Conservation (phyloP, 345 rosid genomes). For the Rhizophora apiculata region DNA sequence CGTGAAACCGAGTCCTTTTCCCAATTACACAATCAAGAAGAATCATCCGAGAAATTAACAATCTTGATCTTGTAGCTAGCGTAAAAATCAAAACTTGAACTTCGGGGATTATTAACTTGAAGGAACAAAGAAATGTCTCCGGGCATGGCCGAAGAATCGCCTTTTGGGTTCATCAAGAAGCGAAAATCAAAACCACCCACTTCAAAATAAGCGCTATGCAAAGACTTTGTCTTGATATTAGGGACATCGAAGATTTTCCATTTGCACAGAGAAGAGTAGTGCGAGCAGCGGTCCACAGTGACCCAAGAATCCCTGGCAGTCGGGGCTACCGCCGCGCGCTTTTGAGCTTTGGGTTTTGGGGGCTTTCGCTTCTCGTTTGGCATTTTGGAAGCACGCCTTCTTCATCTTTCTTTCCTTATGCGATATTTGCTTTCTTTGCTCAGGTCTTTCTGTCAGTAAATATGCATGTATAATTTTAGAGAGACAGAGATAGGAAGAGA, state of each 20-base stretch:
- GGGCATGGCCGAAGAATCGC: slow-evolving; percentile 11
- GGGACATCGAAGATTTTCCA: slow-evolving; percentile 13
- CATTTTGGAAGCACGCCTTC: too few species aligned
- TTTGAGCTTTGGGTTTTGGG: too few species aligned
- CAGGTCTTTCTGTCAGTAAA: too few species aligned
- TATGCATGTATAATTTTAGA: too few species aligned
- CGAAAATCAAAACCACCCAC: slow-evolving; percentile 21
- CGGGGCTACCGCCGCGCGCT: too few species aligned
- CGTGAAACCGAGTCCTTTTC: too few species aligned
- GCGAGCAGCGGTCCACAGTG: slow-evolving; percentile 7
- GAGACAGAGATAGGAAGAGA: too few species aligned
- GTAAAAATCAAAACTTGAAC: slow-evolving; percentile 3
- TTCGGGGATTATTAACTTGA: slow-evolving; percentile 5
- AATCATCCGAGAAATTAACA: slow-evolving; percentile 6
- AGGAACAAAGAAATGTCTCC: slow-evolving; percentile 16
- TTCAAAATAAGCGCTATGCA: slow-evolving; percentile 10
- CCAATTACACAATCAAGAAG: too few species aligned
- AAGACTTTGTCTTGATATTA: background rate
- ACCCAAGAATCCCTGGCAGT: background rate
- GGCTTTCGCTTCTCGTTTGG: too few species aligned
- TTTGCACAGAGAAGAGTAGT: slow-evolving; percentile 4
- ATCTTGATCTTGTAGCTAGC: slow-evolving; percentile 8
- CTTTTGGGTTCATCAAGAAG: slow-evolving; percentile 11
- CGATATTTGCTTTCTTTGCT: too few species aligned
- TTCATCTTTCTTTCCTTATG: too few species aligned